Conservation (phyloP, 1,284 basidiomycete genomes). For the Coriolopsis trogii region DNA sequence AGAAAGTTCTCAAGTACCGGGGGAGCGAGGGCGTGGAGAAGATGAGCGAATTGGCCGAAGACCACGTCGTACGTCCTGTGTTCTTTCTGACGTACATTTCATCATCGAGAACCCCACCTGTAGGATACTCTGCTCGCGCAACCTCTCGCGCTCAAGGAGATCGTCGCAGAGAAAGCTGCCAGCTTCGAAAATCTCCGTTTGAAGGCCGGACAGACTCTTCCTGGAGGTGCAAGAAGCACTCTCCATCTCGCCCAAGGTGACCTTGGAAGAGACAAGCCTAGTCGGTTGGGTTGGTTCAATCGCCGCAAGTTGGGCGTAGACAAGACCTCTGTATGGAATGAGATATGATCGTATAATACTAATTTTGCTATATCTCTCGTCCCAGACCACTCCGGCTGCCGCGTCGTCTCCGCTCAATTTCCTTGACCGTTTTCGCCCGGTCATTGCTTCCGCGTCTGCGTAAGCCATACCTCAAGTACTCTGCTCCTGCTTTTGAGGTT, state of each 20-base stretch:
- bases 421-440: no score
- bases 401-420: no score
- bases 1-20: conserved; percentile 66
- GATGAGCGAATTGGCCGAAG: conserved; percentile 34
- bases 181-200: conserved; percentile 31
- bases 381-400: no score
- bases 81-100: neutral
- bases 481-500: no score
- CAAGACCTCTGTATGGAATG: conserved; percentile 33
- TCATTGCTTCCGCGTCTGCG: no score
- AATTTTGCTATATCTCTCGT: conserved; percentile 8
- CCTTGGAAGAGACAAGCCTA: conserved; percentile 32
- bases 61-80: conserved; percentile 36
- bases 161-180: conserved; percentile 21
- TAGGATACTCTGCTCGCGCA: conserved; percentile 40
- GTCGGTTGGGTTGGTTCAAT: conserved; percentile 33
- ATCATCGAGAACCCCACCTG: neutral
- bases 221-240: conserved; percentile 36
- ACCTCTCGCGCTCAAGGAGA: conserved; percentile 35
- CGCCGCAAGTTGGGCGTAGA: conserved; percentile 40
- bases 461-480: no score
- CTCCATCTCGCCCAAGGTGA: conserved; percentile 36
- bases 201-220: conserved; percentile 39
- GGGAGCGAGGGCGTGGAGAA: conserved; percentile 41
- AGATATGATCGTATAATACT: conserved; percentile 28